Evolutionary conservation across 2,329 filamentous ascomycete species (phyloP).

Genomic region (Fusarium tricinctum): DNA sequence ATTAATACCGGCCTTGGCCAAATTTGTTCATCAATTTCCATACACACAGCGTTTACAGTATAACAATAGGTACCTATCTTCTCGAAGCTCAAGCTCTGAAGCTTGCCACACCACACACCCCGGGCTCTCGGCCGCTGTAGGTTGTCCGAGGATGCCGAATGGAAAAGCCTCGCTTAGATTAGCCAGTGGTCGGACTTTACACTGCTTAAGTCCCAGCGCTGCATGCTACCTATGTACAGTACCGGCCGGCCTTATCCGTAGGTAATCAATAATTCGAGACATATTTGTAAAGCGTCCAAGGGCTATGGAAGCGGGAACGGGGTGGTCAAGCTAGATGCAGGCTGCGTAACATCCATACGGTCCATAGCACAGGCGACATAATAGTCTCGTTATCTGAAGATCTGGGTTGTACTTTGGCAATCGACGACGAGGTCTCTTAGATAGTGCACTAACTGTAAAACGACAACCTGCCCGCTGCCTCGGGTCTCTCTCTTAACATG

Average conservation of each 20-base stretch:
- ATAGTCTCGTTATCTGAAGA: conserved; percentile 10
- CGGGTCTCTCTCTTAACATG: conserved; percentile 25
- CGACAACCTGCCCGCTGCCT: conserved; percentile 26
- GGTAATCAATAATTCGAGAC: conserved; percentile 14
- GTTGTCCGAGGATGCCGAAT: conserved; percentile 42
- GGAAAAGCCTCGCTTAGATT: conserved; percentile 28
- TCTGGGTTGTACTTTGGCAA: conserved; percentile 1
- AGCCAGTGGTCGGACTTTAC: conserved; percentile 42
- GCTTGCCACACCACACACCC: conserved; percentile 35
- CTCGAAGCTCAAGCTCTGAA: background rate
- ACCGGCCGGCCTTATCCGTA: background rate
- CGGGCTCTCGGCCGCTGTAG: conserved; percentile 37
- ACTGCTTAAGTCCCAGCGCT: conserved; percentile 41
- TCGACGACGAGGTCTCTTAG: background rate
- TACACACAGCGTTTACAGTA: conserved; percentile 2
- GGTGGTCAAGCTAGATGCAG: no score
- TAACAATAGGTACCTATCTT: conserved; percentile 9
- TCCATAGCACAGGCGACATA: background rate
- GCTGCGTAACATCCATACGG: no score
- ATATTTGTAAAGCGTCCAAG: conserved; percentile 4
- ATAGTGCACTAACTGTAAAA: conserved; percentile 26
- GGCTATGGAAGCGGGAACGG: background rate
- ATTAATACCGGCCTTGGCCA: no score
- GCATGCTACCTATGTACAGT: no score
- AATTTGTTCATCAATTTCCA: background rate